Evolutionary conservation across 352 stramenopile genomes (phyloP).

Genomic region (Globisporangium alternatum): DNA sequence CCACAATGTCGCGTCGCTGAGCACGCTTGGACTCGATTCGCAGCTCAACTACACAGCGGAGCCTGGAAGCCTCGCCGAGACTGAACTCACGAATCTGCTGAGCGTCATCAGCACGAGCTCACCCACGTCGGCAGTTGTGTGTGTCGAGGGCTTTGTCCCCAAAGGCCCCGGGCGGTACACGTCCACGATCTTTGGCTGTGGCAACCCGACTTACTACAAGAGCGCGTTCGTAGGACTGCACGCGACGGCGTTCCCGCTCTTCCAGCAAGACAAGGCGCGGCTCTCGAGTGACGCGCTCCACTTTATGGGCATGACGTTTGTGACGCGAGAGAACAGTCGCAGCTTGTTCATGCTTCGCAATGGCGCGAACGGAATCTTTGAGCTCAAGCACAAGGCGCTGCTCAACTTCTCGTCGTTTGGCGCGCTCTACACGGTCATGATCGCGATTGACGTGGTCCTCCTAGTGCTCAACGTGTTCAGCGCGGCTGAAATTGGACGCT

Average conservation of each 20-base stretch:
- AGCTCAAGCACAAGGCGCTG: constrained; percentile 28
- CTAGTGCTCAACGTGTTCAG: constrained; percentile 32
- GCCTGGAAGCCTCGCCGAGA: constrained; percentile 36
- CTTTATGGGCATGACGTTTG: constrained; percentile 34
- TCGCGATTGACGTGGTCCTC: constrained; percentile 37
- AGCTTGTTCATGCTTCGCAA: constrained; percentile 20
- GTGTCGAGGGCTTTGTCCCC: constrained; percentile 45
- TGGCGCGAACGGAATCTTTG: constrained; percentile 2
- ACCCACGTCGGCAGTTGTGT: constrained; percentile 37
- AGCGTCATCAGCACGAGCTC: constrained; percentile 57
- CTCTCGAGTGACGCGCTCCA: constrained; percentile 24
- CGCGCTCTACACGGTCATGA: constrained; percentile 40
- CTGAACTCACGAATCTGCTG: constrained; percentile 38
- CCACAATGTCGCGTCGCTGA: constrained; percentile 2
- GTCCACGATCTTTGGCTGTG: constrained; percentile 33
- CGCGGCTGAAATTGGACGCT: constrained; percentile 26
- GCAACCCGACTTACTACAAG: constrained; percentile 29
- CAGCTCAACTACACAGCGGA: constrained; percentile 13
- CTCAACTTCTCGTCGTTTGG: constrained; percentile 48
- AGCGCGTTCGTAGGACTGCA: constrained; percentile 28
- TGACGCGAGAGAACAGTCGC: constrained; percentile 29
- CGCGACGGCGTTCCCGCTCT: constrained; percentile 15
- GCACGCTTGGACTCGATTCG: neutral
- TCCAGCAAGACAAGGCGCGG: constrained; percentile 28
- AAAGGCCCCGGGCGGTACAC: constrained; percentile 24